phyloP scores from a whole-genome alignment of 352 stramenopile genomes.

The Phytophthora sansomeana region DNA sequence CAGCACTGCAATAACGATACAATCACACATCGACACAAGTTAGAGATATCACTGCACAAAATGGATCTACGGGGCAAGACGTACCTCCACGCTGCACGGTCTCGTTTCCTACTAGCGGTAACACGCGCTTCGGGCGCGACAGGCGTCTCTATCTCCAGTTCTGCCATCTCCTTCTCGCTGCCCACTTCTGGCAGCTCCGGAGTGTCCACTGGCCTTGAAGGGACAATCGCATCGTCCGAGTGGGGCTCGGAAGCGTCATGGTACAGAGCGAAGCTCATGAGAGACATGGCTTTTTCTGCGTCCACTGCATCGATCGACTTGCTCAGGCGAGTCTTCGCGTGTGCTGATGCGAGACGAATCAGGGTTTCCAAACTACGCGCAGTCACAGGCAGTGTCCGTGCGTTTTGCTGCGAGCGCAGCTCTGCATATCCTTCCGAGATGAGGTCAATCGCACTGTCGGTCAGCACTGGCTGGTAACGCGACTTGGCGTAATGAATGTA shows the following conservation, averaged over 20 bases:
- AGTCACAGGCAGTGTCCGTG: conserved; percentile 95
- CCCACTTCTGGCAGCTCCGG: conserved; percentile 18
- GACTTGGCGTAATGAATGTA: conserved; percentile 99
- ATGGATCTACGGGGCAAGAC: conserved; percentile 11
- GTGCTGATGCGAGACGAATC: conserved; percentile 98
- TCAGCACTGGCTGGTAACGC: conserved; percentile 88
- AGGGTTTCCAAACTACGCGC: conserved; percentile 99
- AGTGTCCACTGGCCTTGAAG: conserved; percentile 22
- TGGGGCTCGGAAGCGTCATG: conserved; percentile 89
- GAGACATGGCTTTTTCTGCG: conserved; percentile 92
- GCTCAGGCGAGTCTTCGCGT: conserved; percentile 96
- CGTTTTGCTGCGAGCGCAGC: conserved; percentile 96
- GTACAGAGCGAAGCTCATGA: conserved; percentile 99
- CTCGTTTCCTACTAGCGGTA: conserved; percentile 64
- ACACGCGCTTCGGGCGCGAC: conserved; percentile 23
- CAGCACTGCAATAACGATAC: conserved; percentile 46
- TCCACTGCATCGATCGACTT: conserved; percentile 87
- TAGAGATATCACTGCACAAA: background rate
- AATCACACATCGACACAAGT: conserved; percentile 3
- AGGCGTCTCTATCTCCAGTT: conserved; percentile 40
- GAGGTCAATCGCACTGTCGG: conserved; percentile 90
- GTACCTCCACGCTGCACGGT: conserved; percentile 70
- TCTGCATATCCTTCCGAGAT: conserved; percentile 98
- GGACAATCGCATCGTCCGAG: conserved; percentile 18
- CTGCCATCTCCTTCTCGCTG: conserved; percentile 37